phyloP scores from a whole-genome alignment of 177 flowering plant species.

The Tripterygium wilfordii region DNA sequence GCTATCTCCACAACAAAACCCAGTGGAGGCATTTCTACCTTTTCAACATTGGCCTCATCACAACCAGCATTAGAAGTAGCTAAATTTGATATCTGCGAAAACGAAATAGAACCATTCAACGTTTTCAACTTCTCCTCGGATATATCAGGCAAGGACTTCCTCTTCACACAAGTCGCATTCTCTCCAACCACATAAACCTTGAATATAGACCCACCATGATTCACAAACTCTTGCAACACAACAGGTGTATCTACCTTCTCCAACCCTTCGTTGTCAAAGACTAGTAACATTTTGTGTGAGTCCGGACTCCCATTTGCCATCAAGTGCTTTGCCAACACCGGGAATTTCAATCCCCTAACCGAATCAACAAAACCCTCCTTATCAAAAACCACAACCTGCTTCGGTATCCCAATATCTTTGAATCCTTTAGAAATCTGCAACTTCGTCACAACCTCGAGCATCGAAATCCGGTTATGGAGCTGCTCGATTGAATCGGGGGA shows the following conservation, averaged over 20 bases:
- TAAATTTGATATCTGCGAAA: constrained; percentile 36
- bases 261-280: constrained; percentile 20
- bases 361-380: background rate
- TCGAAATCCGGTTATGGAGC: constrained; percentile 23
- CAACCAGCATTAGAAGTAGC: background rate
- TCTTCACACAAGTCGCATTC: constrained; percentile 26
- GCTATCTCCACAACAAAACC: constrained; percentile 32
- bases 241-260: constrained; percentile 18
- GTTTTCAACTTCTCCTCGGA: constrained; percentile 17
- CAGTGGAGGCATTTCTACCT: constrained; percentile 25
- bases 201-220: constrained; percentile 43
- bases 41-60: constrained; percentile 3
- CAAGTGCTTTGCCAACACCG: constrained; percentile 36
- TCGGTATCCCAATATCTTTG: constrained; percentile 12
- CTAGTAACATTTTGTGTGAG: constrained; percentile 27
- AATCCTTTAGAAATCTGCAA: background rate
- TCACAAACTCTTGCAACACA: constrained; percentile 38
- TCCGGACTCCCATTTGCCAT: constrained; percentile 27
- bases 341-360: constrained; percentile 12
- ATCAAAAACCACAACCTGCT: constrained; percentile 15
- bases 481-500: constrained; percentile 15
- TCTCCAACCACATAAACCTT: constrained; percentile 38
- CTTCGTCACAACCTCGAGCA: constrained; percentile 21
- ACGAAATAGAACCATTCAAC: constrained; percentile 14
- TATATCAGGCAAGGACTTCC: constrained; percentile 34